Evolutionary conservation across 305 asterid genomes (phyloP).

Genomic region (Solanum hybrid): DNA sequence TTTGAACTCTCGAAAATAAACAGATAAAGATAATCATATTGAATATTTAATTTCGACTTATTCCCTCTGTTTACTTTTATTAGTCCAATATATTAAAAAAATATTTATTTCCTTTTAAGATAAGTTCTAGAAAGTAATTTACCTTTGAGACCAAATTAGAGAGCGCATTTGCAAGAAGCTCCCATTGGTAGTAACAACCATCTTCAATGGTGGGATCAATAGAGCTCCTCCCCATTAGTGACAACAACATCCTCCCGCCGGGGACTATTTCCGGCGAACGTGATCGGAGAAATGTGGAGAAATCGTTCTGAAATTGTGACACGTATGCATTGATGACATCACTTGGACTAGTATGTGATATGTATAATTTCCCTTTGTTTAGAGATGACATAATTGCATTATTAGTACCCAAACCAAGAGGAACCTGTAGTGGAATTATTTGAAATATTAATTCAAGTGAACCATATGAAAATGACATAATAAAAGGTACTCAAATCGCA

Average conservation of each 20-base stretch:
- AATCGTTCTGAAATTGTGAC: slow-evolving; percentile 41
- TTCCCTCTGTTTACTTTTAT: neutral
- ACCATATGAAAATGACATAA: neutral
- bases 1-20: neutral
- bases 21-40: neutral
- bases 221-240: slow-evolving; percentile 49
- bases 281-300: slow-evolving; percentile 32
- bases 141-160: slow-evolving; percentile 43
- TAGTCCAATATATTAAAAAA: neutral
- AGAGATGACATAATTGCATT: slow-evolving; percentile 5
- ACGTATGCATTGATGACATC: slow-evolving; percentile 35
- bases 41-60: neutral
- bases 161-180: slow-evolving; percentile 52
- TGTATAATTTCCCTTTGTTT: slow-evolving; percentile 61
- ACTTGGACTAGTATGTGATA: slow-evolving; percentile 42
- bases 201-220: slow-evolving; percentile 34
- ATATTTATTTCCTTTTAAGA: neutral
- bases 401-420: slow-evolving; percentile 15
- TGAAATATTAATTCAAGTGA: too few species aligned
- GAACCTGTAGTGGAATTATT: slow-evolving; percentile 27
- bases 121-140: neutral
- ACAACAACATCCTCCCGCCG: slow-evolving; percentile 60
- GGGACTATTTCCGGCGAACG: slow-evolving; percentile 50
- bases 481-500: neutral
- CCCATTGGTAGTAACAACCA: slow-evolving; percentile 54